Conservation (phyloP, 257 asterid species). For the Scutellaria minor region DNA sequence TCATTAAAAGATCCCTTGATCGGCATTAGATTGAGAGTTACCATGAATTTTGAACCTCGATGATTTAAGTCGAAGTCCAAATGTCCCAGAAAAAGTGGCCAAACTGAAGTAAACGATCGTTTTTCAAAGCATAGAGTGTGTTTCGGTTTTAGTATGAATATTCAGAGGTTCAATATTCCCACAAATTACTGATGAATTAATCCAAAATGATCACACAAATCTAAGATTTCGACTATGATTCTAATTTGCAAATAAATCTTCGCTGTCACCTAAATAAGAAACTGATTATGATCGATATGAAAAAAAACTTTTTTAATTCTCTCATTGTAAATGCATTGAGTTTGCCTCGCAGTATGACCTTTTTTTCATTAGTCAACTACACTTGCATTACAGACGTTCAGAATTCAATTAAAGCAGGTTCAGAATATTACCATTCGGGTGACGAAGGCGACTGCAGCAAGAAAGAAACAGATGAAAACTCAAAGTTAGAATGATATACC, state of each 20-base stretch:
- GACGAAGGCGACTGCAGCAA: constrained; percentile 91
- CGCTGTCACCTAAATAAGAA: constrained; percentile 14
- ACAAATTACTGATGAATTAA: not conserved
- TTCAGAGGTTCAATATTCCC: not conserved
- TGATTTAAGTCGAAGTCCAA: not conserved
- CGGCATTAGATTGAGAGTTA: not conserved
- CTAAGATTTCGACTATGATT: not conserved
- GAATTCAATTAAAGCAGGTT: constrained; percentile 32
- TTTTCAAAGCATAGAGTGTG: too few species aligned
- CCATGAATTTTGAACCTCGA: not conserved
- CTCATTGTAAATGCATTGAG: constrained; percentile 9
- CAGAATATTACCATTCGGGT: constrained; percentile 87
- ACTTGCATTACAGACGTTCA: not conserved
- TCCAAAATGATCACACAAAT: constrained; percentile 1
- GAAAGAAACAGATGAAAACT: constrained; percentile 40
- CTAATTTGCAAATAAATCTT: constrained; percentile 24
- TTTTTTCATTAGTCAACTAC: too few species aligned
- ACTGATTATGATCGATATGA: not conserved
- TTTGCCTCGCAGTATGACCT: constrained; percentile 3
- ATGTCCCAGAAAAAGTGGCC: not conserved
- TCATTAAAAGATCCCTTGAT: not conserved
- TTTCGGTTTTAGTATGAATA: constrained; percentile 12
- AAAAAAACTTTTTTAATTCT: constrained; percentile 2
- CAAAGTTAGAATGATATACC: constrained; percentile 43
- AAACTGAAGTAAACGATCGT: not conserved